Evolutionary conservation across 129 eudicot species (phyloP), one percentile per base, ranked within the genome.

Genomic region (Rutidosis leptorrhynchoides): DNA sequence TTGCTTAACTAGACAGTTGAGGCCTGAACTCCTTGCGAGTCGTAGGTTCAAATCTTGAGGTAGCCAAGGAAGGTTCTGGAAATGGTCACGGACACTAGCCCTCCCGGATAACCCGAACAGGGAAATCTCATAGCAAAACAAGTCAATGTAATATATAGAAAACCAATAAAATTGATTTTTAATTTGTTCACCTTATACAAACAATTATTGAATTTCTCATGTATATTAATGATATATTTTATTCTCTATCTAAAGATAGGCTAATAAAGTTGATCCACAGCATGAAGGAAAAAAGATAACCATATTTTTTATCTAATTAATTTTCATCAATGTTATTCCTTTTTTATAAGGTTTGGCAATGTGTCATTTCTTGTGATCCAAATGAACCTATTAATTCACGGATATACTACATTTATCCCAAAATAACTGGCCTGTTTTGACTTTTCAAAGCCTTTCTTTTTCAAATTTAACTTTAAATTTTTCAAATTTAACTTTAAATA

Each of bases 1-100:
- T 17, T 62, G 51, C 51, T 37, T 35, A 45, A 9, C 58, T 53
- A n/a, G n/a, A n/a, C n/a, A n/a, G n/a, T n/a, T n/a, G n/a, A n/a
- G n/a, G n/a, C n/a, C n/a, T n/a, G n/a, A n/a, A n/a, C n/a, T n/a
- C n/a, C n/a, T n/a, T n/a, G n/a, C n/a, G n/a, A n/a, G n/a, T n/a
- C n/a, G n/a, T n/a, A n/a, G n/a, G n/a, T n/a, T n/a, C n/a, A n/a
- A n/a, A n/a, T n/a, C n/a, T n/a, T n/a, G n/a, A n/a, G n/a, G n/a
- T n/a, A n/a, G n/a, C n/a, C n/a, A n/a, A n/a, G n/a, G n/a, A n/a
- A n/a, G n/a, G n/a, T n/a, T n/a, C n/a, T n/a, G n/a, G n/a, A n/a
- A n/a, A n/a, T n/a, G n/a, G n/a, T n/a, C n/a, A n/a, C n/a, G n/a
- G n/a, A n/a, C n/a, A n/a, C n/a, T n/a, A n/a, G n/a, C n/a, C n/a